Conservation (phyloP, 1,139 yeast genomes). For the Suhomyces taliae region DNA sequence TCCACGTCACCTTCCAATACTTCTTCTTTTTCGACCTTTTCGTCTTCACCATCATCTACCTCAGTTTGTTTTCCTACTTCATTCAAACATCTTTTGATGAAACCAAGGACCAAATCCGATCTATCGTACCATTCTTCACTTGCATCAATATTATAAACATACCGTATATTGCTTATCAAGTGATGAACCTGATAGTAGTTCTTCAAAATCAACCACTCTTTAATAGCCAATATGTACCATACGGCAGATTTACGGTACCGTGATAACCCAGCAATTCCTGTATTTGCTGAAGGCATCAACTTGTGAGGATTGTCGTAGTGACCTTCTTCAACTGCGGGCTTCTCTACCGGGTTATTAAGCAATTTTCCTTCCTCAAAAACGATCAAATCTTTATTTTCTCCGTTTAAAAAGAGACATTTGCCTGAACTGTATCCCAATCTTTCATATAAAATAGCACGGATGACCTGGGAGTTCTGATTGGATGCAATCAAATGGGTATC, state of each 20-base stretch:
- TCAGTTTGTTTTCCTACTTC: neutral
- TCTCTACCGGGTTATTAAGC: neutral
- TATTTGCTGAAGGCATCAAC: slow-evolving; percentile 32
- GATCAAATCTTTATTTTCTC: slow-evolving; percentile 16
- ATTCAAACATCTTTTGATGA: slow-evolving; percentile 22
- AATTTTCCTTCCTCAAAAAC: slow-evolving; percentile 10
- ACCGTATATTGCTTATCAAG: slow-evolving; percentile 26
- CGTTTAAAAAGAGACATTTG: slow-evolving; percentile 23
- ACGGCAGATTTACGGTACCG: slow-evolving; percentile 73
- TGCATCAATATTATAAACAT: slow-evolving; percentile 22
- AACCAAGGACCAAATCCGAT: slow-evolving; percentile 32
- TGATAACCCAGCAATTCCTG: slow-evolving; percentile 50
- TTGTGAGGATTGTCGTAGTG: slow-evolving; percentile 40
- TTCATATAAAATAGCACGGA: slow-evolving; percentile 43
- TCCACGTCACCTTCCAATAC: neutral
- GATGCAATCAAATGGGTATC: slow-evolving; percentile 38
- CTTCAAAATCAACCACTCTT: slow-evolving; percentile 57
- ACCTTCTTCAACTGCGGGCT: slow-evolving; percentile 26
- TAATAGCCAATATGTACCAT: slow-evolving; percentile 77
- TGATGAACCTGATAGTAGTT: slow-evolving; percentile 26
- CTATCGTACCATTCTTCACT: slow-evolving; percentile 39
- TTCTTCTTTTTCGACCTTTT: neutral
- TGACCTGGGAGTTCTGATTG: slow-evolving; percentile 35
- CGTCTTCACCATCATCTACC: neutral
- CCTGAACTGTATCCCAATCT: slow-evolving; percentile 43